These are phyloP conservation scores for Paulownia fortunei DNA, from an alignment of 257 asterid genomes.

Conservation along the genomic window DNA sequence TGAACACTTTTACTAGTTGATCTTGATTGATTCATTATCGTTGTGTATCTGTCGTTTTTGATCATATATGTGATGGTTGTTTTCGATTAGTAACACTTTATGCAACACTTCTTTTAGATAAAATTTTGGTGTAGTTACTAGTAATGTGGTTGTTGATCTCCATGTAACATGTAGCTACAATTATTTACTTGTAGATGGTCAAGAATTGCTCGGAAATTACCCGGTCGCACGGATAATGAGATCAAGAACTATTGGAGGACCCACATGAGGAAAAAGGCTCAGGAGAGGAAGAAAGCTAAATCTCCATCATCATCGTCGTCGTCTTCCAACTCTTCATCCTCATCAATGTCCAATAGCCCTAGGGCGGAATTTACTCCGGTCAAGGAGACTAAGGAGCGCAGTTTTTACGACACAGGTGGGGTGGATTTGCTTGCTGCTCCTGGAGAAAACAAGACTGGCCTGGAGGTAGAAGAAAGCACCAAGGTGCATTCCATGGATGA, in stretches of 20 bases:
- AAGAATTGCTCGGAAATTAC: slow-evolving; percentile 78
- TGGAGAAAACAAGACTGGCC: slow-evolving; percentile 34
- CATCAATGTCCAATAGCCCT: slow-evolving; percentile 41
- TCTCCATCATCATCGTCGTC: slow-evolving; percentile 48
- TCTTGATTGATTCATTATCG: too few relatives aligned
- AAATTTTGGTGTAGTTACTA: neutral
- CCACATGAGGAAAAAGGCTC: slow-evolving; percentile 83
- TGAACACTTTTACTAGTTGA: neutral
- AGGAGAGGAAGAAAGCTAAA: slow-evolving; percentile 53
- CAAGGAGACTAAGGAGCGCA: slow-evolving; percentile 38
- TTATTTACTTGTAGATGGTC: slow-evolving; percentile 68
- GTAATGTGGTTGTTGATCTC: neutral
- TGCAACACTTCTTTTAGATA: too few relatives aligned
- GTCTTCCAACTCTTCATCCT: slow-evolving; percentile 50
- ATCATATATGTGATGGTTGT: neutral
- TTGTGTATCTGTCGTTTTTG: too few relatives aligned
- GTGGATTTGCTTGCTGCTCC: neutral
- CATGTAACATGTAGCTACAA: neutral
- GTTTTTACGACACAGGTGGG: slow-evolving; percentile 69
- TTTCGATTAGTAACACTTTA: neutral
- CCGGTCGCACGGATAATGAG: slow-evolving; percentile 94
- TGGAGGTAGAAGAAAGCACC: slow-evolving; percentile 43
- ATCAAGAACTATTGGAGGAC: slow-evolving; percentile 94
- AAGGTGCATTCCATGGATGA: slow-evolving; percentile 73
- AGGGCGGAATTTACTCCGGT: slow-evolving; percentile 22